These are phyloP conservation scores for Umbilicus rupestris DNA, from an alignment of 164 flowering plant species.

Conservation along the genomic window DNA sequence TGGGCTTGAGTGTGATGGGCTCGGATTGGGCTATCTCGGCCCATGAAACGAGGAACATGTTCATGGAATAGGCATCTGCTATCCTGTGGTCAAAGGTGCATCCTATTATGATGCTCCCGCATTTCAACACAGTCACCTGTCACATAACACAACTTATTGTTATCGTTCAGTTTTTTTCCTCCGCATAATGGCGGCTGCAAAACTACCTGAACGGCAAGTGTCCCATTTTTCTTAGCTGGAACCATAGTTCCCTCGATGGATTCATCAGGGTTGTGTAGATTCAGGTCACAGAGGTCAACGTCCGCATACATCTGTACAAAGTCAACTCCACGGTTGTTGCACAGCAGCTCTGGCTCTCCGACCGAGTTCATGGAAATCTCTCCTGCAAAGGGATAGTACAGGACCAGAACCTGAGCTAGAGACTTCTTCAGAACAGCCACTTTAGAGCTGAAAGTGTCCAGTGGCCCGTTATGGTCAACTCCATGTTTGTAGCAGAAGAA, in stretches of 20 bases:
- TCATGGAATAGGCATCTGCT: slow-evolving; percentile 49
- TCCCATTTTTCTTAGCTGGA: slow-evolving; percentile 29
- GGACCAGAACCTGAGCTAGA: slow-evolving; percentile 16
- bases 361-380: slow-evolving; percentile 22
- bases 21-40: slow-evolving; percentile 21
- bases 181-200: too few relatives aligned
- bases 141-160: not conserved
- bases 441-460: slow-evolving; percentile 9
- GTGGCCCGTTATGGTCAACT: not conserved
- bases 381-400: slow-evolving; percentile 27
- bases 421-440: slow-evolving; percentile 15
- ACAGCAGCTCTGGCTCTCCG: slow-evolving; percentile 33
- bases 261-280: slow-evolving; percentile 36
- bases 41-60: slow-evolving; percentile 49
- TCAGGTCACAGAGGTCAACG: slow-evolving; percentile 20
- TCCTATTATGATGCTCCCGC: slow-evolving; percentile 41
- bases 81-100: slow-evolving; percentile 48
- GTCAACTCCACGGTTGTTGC: slow-evolving; percentile 41
- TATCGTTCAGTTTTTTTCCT: too few relatives aligned
- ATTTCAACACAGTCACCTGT: slow-evolving; percentile 34
- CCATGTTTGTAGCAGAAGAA: slow-evolving; percentile 31
- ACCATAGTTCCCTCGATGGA: slow-evolving; percentile 31
- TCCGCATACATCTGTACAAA: slow-evolving; percentile 32
- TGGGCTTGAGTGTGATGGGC: slow-evolving; percentile 13
- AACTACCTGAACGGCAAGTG: slow-evolving; percentile 17